Evolutionary conservation across 495 filamentous ascomycete genomes (phyloP).

Genomic region (Lophiotrema nucula): DNA sequence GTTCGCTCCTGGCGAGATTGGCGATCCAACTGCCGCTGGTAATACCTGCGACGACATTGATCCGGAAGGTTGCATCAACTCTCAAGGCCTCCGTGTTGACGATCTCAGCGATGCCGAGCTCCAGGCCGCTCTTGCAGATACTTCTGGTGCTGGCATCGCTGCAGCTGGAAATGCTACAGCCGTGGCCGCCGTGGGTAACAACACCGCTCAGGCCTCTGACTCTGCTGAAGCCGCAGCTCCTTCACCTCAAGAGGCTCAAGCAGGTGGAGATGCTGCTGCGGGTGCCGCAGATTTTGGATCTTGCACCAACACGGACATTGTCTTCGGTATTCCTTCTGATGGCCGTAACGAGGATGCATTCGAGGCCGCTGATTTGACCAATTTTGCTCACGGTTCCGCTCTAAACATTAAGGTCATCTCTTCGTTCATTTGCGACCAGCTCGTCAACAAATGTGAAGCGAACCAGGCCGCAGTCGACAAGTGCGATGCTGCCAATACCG

Average conservation of each 20-base stretch:
- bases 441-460: constrained; percentile 55
- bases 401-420: constrained; percentile 56
- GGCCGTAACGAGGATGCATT: constrained; percentile 54
- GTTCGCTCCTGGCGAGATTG: constrained; percentile 58
- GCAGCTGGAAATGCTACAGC: constrained; percentile 1
- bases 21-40: constrained; percentile 56
- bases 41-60: constrained; percentile 58
- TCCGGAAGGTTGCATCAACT: constrained; percentile 60
- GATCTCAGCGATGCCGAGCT: constrained; percentile 59
- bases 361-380: constrained; percentile 48
- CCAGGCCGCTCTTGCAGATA: constrained; percentile 48
- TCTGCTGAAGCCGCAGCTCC: not conserved
- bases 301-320: constrained; percentile 50
- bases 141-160: constrained; percentile 19
- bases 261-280: too few species aligned
- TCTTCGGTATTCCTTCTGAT: constrained; percentile 54
- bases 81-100: constrained; percentile 57
- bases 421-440: constrained; percentile 56
- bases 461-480: constrained; percentile 45
- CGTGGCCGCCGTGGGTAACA: not conserved
- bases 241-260: too few species aligned
- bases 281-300: constrained; percentile 49
- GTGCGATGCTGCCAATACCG: constrained; percentile 49
- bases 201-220: not conserved
- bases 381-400: constrained; percentile 61